Percentiles rank a stretch among this genome's conserved stretches.
These are phyloP conservation scores for Phanerochaete carnosa DNA, from an alignment of 768 basidiomycete species.

Conservation along the genomic window DNA sequence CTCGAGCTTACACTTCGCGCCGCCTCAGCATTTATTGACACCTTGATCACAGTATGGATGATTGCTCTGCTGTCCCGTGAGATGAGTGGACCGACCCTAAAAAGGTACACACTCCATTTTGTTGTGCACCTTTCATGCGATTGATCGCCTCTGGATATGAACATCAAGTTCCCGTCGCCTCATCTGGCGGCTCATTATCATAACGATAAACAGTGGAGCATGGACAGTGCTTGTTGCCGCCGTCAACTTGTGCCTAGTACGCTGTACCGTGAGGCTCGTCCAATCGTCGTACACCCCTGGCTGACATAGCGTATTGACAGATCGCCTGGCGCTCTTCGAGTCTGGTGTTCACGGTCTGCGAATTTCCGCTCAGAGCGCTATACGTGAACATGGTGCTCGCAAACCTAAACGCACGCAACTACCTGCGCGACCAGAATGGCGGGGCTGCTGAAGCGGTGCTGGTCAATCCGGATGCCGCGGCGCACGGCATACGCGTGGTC, in stretches of 20 bases:
- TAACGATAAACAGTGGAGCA: background rate
- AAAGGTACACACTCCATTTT: background rate
- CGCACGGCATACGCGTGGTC: too few species aligned
- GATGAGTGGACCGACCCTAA: background rate
- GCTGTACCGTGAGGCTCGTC: background rate
- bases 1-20: background rate
- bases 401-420: slow-evolving; percentile 16
- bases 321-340: background rate
- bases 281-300: background rate
- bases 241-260: background rate
- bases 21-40: background rate
- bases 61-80: background rate
- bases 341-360: background rate
- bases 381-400: background rate
- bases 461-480: too few species aligned
- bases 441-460: too few species aligned
- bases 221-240: background rate
- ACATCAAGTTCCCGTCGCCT: background rate
- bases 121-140: too few species aligned
- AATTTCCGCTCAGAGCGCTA: background rate
- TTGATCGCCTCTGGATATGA: too few species aligned
- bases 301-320: background rate
- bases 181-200: background rate
- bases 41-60: background rate
- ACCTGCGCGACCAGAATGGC: background rate